These are phyloP conservation scores for Populus deltoides DNA, from an alignment of 345 rosid genomes.

Conservation along the genomic window DNA sequence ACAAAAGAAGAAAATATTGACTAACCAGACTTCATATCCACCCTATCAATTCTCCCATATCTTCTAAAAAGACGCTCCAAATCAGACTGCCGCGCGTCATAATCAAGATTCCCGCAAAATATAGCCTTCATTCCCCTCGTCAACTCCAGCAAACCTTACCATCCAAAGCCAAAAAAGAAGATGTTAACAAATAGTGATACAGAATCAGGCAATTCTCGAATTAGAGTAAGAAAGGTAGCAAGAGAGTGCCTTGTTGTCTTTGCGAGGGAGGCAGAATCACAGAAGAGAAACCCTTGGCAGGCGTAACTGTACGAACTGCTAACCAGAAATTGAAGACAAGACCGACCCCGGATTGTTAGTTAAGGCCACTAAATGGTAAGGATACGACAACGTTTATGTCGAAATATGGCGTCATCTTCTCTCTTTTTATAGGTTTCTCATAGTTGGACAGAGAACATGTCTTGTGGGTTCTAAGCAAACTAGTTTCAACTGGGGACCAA, in stretches of 20 bases:
- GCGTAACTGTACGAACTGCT: neutral
- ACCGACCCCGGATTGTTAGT: neutral
- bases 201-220: neutral
- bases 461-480: too few species aligned
- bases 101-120: slow-evolving; percentile 87
- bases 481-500: too few species aligned
- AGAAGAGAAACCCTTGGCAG: neutral
- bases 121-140: slow-evolving; percentile 54
- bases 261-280: neutral
- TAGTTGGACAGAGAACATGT: neutral
- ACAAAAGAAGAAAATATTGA: neutral
- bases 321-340: neutral
- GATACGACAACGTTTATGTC: neutral
- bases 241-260: neutral
- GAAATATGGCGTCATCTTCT: neutral
- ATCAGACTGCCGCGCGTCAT: slow-evolving; percentile 81
- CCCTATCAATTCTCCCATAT: slow-evolving; percentile 74
- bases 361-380: neutral
- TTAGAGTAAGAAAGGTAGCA: neutral
- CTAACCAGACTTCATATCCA: slow-evolving; percentile 71
- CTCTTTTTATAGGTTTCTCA: neutral
- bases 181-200: neutral
- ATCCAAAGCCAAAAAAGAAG: neutral
- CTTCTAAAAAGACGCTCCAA: slow-evolving; percentile 74
- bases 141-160: neutral